A percentile compares a stretch with the other conserved stretches of the same genome.
These are phyloP conservation scores for Talaromyces piceae DNA, from an alignment of 2,329 filamentous ascomycete species.

Conservation along the genomic window DNA sequence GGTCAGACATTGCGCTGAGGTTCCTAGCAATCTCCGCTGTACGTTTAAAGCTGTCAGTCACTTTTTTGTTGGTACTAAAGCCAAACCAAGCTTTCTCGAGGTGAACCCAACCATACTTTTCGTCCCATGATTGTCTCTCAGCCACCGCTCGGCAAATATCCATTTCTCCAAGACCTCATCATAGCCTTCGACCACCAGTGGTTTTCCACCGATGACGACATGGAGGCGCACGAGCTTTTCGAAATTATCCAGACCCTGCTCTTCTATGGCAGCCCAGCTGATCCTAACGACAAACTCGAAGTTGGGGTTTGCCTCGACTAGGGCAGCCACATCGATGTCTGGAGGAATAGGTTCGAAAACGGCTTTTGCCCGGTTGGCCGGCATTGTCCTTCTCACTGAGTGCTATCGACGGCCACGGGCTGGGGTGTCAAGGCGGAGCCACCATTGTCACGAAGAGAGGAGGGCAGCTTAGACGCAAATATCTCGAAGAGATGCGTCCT, in stretches of 20 bases:
- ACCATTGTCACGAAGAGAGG: too few species aligned
- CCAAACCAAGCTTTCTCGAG: background rate
- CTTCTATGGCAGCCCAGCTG: constrained; percentile 67
- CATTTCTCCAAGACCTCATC: constrained; percentile 64
- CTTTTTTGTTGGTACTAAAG: background rate
- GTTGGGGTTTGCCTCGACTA: constrained; percentile 73
- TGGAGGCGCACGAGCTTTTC: constrained; percentile 78
- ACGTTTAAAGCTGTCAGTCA: constrained; percentile 1
- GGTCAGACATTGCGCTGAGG: constrained; percentile 61
- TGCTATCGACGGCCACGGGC: background rate
- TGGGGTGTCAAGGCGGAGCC: too few species aligned
- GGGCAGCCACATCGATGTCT: constrained; percentile 65
- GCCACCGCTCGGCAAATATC: constrained; percentile 74
- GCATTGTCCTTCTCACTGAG: constrained; percentile 52
- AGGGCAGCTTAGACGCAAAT: too few species aligned
- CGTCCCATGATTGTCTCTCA: constrained; percentile 68
- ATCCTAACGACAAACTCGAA: constrained; percentile 83
- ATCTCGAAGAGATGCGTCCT: too few species aligned
- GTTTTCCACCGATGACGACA: constrained; percentile 77
- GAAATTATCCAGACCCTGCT: constrained; percentile 69
- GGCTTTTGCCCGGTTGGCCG: constrained; percentile 69
- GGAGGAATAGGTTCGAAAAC: constrained; percentile 89
- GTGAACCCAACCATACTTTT: constrained; percentile 55
- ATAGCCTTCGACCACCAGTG: constrained; percentile 86
- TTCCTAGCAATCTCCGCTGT: constrained; percentile 79